Evolutionary conservation across 1,139 yeast species (phyloP), one percentile per base, ranked within the genome.

Genomic region (Kluyveromyces marxianus): DNA sequence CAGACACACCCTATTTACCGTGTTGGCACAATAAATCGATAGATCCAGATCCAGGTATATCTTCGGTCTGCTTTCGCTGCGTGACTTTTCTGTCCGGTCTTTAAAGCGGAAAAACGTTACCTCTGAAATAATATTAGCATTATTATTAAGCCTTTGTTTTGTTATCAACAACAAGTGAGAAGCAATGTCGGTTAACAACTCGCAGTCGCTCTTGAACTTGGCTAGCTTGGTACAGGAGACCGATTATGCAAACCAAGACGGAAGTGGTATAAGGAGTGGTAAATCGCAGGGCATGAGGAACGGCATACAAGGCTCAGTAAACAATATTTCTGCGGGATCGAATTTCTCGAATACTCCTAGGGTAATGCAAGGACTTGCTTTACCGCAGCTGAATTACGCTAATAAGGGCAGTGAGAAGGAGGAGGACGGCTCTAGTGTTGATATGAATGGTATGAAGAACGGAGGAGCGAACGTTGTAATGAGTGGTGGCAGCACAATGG

Each of bases 141-240:
- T 14, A 14, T 14, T 14, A 14, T 14, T 14, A 14, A 14, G 21
- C 21, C 21, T 14, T 14, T 14, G 21, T 30, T 30, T 30, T 30
- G 32, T 10, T 7, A 10, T 30, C 32, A 14, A 14, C 21, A 14
- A 14, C 21, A 14, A 14, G 21, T 14, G 14, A 10, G 5, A 32
- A 32, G 34, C 8, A 21, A 32, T 32, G 34, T 32, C 34, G n/a
- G 35, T 40, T 38, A 34, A 40, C 33, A 40, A 34, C 31, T 40
- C 43, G n/a, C 43, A 40, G 38, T 40, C 43, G 3, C 28, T 40
- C 27, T 28, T 40, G 31, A 40, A 40, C 29, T 29, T 40, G 38
- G 37, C 43, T 8, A 40, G 37, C 21, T 27, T 40, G n/a, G 43
- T 31, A 3, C 38, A 37, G 34, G 41, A 37, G 24, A 7, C 41